phyloP scores from a whole-genome alignment of 1,284 basidiomycete species.

The Ceraceosorus bombacis region DNA sequence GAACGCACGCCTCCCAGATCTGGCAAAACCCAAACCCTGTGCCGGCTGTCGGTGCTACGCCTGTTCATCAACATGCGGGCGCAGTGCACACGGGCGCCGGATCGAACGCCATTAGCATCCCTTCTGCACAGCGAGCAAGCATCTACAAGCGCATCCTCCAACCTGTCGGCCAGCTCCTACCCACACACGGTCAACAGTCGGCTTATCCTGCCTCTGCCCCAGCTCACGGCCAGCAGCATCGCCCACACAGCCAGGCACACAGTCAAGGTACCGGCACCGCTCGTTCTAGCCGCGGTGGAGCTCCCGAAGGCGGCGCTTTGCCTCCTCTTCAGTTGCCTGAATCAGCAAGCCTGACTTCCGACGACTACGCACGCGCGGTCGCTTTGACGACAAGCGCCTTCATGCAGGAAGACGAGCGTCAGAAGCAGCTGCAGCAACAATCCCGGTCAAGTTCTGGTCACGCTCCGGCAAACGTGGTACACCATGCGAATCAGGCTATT shows the following conservation, averaged over 20 bases:
- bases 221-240: slow-evolving; percentile 3
- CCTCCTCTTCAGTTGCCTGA: slow-evolving; percentile 30
- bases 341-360: slow-evolving; percentile 20
- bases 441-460: not conserved
- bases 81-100: not conserved
- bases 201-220: not conserved
- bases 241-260: slow-evolving; percentile 11
- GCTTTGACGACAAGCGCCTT: slow-evolving; percentile 37
- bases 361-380: slow-evolving; percentile 37
- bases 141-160: slow-evolving; percentile 62
- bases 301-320: slow-evolving; percentile 13
- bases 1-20: slow-evolving; percentile 95
- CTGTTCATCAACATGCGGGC: not conserved
- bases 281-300: slow-evolving; percentile 9
- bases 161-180: slow-evolving; percentile 39
- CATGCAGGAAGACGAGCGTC: slow-evolving; percentile 16
- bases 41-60: slow-evolving; percentile 5
- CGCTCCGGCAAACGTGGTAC: not conserved
- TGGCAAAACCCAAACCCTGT: slow-evolving; percentile 72
- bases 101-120: slow-evolving; percentile 15
- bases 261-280: slow-evolving; percentile 12
- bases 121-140: slow-evolving; percentile 58
- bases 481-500: slow-evolving; percentile 16
- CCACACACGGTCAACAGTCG: slow-evolving; percentile 10
- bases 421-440: slow-evolving; percentile 10